A percentile compares a stretch with the other conserved stretches of the same genome.
Evolutionary conservation across 2,329 filamentous ascomycete genomes (phyloP).

Genomic region (Botrytis pseudocinerea): DNA sequence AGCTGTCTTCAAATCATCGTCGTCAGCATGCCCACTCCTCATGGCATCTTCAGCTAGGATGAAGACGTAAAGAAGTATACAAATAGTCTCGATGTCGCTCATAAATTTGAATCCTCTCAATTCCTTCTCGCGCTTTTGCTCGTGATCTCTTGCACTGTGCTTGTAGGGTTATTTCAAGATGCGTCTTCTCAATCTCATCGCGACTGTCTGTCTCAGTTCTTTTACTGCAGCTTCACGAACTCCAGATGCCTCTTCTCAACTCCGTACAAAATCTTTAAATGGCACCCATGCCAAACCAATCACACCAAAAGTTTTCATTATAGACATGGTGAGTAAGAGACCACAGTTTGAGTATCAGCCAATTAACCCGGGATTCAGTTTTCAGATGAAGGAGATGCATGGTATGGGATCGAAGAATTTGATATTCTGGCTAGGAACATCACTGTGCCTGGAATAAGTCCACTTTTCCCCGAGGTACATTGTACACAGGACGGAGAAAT

Average conservation of each 20-base stretch:
- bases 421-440: slow-evolving; percentile 57
- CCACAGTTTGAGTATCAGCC: not conserved
- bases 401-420: slow-evolving; percentile 50
- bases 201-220: not conserved
- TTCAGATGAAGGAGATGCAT: slow-evolving; percentile 42
- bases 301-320: slow-evolving; percentile 36
- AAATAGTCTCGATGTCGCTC: not conserved
- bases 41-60: not conserved
- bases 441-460: slow-evolving; percentile 60
- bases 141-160: not conserved
- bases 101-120: not conserved
- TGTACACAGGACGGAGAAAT: slow-evolving; percentile 60
- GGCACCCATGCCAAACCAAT: not conserved
- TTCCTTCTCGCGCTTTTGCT: no score
- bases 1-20: not conserved
- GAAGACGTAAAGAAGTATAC: not conserved
- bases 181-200: not conserved
- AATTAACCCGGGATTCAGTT: slow-evolving; percentile 2
- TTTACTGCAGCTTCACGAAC: not conserved
- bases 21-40: not conserved
- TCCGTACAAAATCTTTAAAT: not conserved
- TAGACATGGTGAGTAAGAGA: slow-evolving; percentile 2
- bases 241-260: not conserved
- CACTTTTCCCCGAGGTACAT: slow-evolving; percentile 59
- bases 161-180: not conserved